A percentile compares a stretch with the other conserved stretches of the same genome.
phyloP scores from a whole-genome alignment of 1,284 basidiomycete genomes.

The Coniferiporia sulphurascens region DNA sequence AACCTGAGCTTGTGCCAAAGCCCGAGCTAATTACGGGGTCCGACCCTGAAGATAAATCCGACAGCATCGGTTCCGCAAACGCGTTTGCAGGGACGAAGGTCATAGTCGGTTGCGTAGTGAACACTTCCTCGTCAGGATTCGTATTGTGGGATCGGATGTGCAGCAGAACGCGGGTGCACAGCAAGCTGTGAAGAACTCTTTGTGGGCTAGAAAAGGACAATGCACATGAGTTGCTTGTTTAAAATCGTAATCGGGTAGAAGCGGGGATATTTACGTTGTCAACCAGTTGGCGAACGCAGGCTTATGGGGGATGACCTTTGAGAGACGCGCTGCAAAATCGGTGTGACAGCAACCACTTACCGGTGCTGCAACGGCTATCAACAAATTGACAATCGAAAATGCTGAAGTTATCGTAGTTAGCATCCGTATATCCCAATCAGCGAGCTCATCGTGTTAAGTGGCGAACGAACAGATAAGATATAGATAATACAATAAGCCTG shows the following conservation, averaged over 20 bases:
- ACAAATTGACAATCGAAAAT: conserved; percentile 37
- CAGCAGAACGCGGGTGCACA: conserved; percentile 38
- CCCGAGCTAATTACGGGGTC: not conserved
- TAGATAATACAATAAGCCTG: conserved; percentile 39
- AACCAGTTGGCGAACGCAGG: conserved; percentile 34
- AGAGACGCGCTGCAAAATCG: conserved; percentile 14
- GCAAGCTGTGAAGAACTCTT: conserved; percentile 38
- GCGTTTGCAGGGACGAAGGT: not conserved
- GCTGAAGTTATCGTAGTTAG: conserved; percentile 22
- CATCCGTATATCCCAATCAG: not conserved
- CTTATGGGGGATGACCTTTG: not conserved
- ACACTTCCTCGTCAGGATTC: not conserved
- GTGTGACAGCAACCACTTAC: conserved; percentile 25
- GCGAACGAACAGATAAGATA: conserved; percentile 33
- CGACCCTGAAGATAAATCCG: not conserved
- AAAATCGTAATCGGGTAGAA: not conserved
- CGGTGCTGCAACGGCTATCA: conserved; percentile 34
- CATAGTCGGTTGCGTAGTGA: not conserved
- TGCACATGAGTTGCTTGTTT: not conserved
- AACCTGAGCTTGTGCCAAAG: not conserved
- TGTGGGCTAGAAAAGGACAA: conserved; percentile 30
- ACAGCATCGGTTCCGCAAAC: not conserved
- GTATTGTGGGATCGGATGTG: conserved; percentile 28
- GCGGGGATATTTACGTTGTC: conserved; percentile 29
- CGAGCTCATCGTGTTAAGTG: not conserved